A percentile compares a stretch with the other conserved stretches of the same genome.
phyloP scores from a whole-genome alignment of 257 asterid genomes.

The Primulina tabacum region DNA sequence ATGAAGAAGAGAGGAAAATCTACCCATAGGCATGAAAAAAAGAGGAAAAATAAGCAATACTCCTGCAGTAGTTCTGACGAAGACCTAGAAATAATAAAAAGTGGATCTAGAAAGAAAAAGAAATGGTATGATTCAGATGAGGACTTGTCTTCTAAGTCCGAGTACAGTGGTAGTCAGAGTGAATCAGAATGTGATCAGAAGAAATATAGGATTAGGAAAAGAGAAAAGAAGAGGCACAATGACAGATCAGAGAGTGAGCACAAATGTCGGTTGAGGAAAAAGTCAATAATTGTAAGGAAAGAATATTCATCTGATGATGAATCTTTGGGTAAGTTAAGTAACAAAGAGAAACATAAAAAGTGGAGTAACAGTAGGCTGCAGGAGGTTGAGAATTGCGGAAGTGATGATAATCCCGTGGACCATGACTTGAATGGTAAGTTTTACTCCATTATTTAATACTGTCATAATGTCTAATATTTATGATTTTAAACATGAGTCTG shows the following conservation, averaged over 20 bases:
- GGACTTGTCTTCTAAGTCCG: slow-evolving; percentile 53
- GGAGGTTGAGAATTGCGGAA: slow-evolving; percentile 26
- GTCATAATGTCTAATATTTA: neutral
- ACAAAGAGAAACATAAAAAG: slow-evolving; percentile 22
- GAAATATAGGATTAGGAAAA: slow-evolving; percentile 33
- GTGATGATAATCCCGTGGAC: slow-evolving; percentile 19
- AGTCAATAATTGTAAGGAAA: slow-evolving; percentile 34
- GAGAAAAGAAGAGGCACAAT: slow-evolving; percentile 38
- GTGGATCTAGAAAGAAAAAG: slow-evolving; percentile 60
- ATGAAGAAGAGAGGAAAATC: slow-evolving; percentile 46
- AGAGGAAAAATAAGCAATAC: slow-evolving; percentile 41
- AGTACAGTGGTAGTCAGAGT: slow-evolving; percentile 38
- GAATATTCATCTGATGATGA: slow-evolving; percentile 36
- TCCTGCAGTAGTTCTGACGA: slow-evolving; percentile 59
- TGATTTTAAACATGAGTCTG: neutral
- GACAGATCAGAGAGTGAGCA: slow-evolving; percentile 31
- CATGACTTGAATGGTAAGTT: slow-evolving; percentile 31
- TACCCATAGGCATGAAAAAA: slow-evolving; percentile 39
- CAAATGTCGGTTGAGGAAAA: slow-evolving; percentile 36
- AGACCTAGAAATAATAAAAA: slow-evolving; percentile 52
- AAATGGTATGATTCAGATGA: slow-evolving; percentile 88
- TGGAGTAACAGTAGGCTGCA: slow-evolving; percentile 26
- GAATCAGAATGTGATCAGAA: slow-evolving; percentile 39
- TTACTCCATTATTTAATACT: neutral
- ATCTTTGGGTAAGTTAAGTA: slow-evolving; percentile 30